Base-by-base conservation (phyloP, 2,329 filamentous ascomycete species). In the Myotisia sp. region DNA sequence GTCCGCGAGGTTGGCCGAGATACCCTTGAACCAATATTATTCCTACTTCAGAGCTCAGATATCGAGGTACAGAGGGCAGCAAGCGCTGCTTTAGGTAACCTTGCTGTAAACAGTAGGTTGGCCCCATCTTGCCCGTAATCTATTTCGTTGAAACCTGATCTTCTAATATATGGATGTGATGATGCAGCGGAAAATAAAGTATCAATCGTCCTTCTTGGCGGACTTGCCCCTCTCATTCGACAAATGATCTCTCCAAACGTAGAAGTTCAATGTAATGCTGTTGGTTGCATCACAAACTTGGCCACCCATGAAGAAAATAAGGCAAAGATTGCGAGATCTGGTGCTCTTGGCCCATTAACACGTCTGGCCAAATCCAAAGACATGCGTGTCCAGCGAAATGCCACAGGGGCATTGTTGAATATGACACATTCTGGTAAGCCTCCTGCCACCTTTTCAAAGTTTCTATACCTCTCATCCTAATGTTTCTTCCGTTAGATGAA, bases 301-400 rank as follows among this genome's bases (percentile, higher is more conserved):
- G 90, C 90, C 36, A 98, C 90, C 2, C 90, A 98, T 52, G 90
- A 98, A 62, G 90, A 95, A 48, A 98, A 98, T 65, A 98, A 98
- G 64, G 86, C 90, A 38, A 94, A 92, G 64, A 98, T 98, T 56
- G 90, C 90, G 46, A 75, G 84, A 41, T 98, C 90, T 3, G 90
- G 90, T 38, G 90, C 90, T 36, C 68, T 98, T 37, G 83, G 80
- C 5, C 90, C 90, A 6, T 65, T 98, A 47, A 98, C 90, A 29
- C 74, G 82, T 43, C 65, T 98, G 38, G 90, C 90, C 42, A 95
- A 93, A 60, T 95, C 90, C 14, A 87, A 92, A 59, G 90, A 98
- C 51, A 95, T 95, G 90, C 76, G 90, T 37, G 90, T 98, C 30
- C 90, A 98, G 63, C 74, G 90, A 44, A 98, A 98, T 59, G 90